Percentiles rank a stretch among this genome's conserved stretches.
phyloP scores from a whole-genome alignment of 2,329 filamentous ascomycete species.

The Nannizziopsis barbatae region DNA sequence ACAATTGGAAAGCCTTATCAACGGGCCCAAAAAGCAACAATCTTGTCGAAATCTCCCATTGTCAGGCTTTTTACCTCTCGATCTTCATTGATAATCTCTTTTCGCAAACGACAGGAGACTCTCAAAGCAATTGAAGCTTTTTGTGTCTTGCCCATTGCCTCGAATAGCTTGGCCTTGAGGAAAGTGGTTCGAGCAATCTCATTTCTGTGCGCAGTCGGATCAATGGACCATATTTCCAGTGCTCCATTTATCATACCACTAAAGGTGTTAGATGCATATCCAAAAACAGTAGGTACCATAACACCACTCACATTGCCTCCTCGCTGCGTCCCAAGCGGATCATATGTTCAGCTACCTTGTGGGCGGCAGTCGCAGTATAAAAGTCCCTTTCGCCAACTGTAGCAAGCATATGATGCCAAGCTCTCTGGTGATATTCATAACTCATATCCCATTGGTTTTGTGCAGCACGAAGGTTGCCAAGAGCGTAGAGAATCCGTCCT shows the following conservation, averaged over 20 bases:
- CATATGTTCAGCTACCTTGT: slow-evolving; percentile 22
- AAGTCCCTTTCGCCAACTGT: slow-evolving; percentile 22
- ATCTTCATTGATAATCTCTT: slow-evolving; percentile 18
- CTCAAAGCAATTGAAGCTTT: slow-evolving; percentile 16
- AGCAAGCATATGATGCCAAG: slow-evolving; percentile 17
- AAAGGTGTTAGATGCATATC: slow-evolving; percentile 5
- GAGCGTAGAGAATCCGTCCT: slow-evolving; percentile 12
- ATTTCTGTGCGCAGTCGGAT: slow-evolving; percentile 15
- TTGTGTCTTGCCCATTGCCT: slow-evolving; percentile 14
- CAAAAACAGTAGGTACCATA: neutral
- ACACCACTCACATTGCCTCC: slow-evolving; percentile 11
- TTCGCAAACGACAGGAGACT: slow-evolving; percentile 17
- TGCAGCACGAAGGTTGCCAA: slow-evolving; percentile 13
- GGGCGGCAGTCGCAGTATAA: slow-evolving; percentile 18
- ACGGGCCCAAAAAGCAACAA: slow-evolving; percentile 17
- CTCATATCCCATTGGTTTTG: slow-evolving; percentile 16
- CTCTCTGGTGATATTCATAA: slow-evolving; percentile 18
- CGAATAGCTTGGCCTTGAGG: slow-evolving; percentile 16
- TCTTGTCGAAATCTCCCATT: slow-evolving; percentile 17
- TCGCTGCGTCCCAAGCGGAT: slow-evolving; percentile 9
- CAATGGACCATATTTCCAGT: slow-evolving; percentile 15
- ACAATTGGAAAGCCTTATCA: no score
- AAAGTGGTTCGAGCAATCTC: slow-evolving; percentile 20
- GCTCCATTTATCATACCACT: slow-evolving; percentile 17
- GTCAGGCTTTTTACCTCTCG: slow-evolving; percentile 15